These are phyloP conservation scores for Areca catechu DNA, from an alignment of 176 grass and related monocot species.

Conservation along the genomic window DNA sequence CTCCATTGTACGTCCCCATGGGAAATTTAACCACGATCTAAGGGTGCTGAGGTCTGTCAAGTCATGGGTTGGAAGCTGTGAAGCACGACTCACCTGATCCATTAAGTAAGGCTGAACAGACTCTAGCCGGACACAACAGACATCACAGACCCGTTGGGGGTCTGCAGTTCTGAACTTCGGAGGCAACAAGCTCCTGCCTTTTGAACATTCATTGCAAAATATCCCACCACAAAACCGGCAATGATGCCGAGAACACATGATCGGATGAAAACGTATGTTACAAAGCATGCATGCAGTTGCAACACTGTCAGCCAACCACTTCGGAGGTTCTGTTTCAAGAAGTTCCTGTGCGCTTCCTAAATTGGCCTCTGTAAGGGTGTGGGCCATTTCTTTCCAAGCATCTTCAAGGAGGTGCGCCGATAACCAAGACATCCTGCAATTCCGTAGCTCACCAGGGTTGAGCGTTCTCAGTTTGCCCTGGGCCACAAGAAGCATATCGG, in stretches of 20 bases:
- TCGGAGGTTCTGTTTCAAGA: constrained; percentile 65
- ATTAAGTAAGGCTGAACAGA: constrained; percentile 67
- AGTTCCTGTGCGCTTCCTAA: constrained; percentile 36
- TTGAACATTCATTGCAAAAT: constrained; percentile 77
- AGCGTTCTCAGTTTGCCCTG: constrained; percentile 42
- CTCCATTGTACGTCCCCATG: constrained; percentile 65
- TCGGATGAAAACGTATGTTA: constrained; percentile 55
- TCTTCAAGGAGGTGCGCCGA: constrained; percentile 58
- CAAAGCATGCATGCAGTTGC: constrained; percentile 86
- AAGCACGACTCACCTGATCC: constrained; percentile 49
- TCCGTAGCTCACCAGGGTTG: constrained; percentile 39
- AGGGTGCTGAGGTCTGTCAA: constrained; percentile 74
- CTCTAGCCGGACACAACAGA: constrained; percentile 62
- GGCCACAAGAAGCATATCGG: constrained; percentile 60
- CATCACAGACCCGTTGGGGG: constrained; percentile 88
- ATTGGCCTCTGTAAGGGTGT: constrained; percentile 42
- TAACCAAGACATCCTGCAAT: constrained; percentile 36
- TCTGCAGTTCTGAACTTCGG: constrained; percentile 64
- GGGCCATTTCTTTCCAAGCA: constrained; percentile 62
- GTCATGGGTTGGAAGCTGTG: constrained; percentile 61
- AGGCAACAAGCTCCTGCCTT: constrained; percentile 72
- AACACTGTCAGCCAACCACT: constrained; percentile 79
- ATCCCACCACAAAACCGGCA: constrained; percentile 82
- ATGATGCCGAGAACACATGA: constrained; percentile 74
- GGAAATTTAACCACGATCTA: constrained; percentile 81